Percentiles rank a stretch among this genome's conserved stretches.
Conservation (phyloP, 768 basidiomycete genomes). For the Butyriboletus loyo region DNA sequence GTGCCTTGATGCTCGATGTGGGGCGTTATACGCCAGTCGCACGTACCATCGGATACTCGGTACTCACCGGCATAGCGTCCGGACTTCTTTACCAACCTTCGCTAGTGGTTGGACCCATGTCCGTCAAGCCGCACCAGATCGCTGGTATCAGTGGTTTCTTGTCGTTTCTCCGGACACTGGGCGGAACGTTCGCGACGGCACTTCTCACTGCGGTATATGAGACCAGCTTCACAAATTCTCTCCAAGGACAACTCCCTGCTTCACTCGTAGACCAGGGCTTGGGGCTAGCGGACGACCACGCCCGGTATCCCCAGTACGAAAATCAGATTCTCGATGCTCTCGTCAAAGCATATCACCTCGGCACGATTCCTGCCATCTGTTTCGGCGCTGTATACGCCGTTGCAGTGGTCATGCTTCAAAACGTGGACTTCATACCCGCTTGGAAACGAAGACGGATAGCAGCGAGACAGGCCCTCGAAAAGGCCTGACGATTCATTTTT, state of each 20-base stretch:
- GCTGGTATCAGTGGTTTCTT: slow-evolving; percentile 37
- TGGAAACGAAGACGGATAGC: slow-evolving; percentile 33
- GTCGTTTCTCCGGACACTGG: slow-evolving; percentile 34
- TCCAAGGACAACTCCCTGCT: slow-evolving; percentile 26
- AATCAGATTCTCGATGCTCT: slow-evolving; percentile 31
- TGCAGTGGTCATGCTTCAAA: slow-evolving; percentile 29
- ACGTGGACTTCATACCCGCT: slow-evolving; percentile 32
- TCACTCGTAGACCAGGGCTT: slow-evolving; percentile 31
- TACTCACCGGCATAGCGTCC: slow-evolving; percentile 31
- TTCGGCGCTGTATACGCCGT: slow-evolving; percentile 32
- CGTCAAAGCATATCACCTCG: slow-evolving; percentile 34
- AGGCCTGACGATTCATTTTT: slow-evolving; percentile 18
- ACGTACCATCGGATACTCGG: slow-evolving; percentile 30
- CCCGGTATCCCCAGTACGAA: slow-evolving; percentile 34
- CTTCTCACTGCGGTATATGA: slow-evolving; percentile 34
- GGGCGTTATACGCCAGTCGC: slow-evolving; percentile 28
- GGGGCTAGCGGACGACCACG: slow-evolving; percentile 29
- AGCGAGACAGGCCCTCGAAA: slow-evolving; percentile 18
- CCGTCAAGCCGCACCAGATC: slow-evolving; percentile 32
- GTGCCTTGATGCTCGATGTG: slow-evolving; percentile 33
- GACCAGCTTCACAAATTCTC: slow-evolving; percentile 31
- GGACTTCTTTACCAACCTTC: slow-evolving; percentile 35
- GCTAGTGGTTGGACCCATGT: slow-evolving; percentile 35
- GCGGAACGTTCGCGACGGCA: slow-evolving; percentile 35
- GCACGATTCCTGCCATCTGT: slow-evolving; percentile 33